A percentile compares a stretch with the other conserved stretches of the same genome.
Evolutionary conservation across 2,329 filamentous ascomycete species (phyloP).

Genomic region (Aspergillus fijiensis): DNA sequence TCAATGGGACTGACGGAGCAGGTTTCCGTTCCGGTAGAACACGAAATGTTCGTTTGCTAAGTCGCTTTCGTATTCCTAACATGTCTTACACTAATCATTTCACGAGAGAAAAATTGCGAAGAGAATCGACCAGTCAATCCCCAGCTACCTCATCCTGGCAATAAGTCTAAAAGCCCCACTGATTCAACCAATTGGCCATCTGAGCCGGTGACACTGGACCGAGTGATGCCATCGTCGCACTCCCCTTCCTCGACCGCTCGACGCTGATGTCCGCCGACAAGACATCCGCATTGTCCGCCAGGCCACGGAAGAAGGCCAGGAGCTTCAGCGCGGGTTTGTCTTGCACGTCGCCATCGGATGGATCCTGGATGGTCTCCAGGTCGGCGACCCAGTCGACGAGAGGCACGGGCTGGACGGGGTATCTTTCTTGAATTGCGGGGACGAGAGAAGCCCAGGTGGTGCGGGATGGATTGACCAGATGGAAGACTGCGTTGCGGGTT

Average conservation of each 20-base stretch:
- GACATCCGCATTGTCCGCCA: constrained; percentile 30
- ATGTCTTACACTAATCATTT: no score
- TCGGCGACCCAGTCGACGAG: constrained; percentile 48
- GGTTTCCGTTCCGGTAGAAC: no score
- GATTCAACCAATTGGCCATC: constrained; percentile 42
- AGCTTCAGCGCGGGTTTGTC: constrained; percentile 52
- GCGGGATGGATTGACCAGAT: constrained; percentile 49
- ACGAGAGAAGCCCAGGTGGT: constrained; percentile 45
- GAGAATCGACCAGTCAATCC: no score
- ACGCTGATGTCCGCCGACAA: constrained; percentile 43
- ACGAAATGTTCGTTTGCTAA: no score
- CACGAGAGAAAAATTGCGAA: no score
- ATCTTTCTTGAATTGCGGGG: constrained; percentile 42
- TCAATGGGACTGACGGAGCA: no score
- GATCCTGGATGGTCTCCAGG: constrained; percentile 40
- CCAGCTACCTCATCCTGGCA: no score
- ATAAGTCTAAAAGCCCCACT: background rate
- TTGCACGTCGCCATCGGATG: constrained; percentile 41
- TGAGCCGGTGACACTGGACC: constrained; percentile 45
- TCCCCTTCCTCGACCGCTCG: constrained; percentile 40
- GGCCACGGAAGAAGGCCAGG: constrained; percentile 45
- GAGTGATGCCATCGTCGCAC: constrained; percentile 45
- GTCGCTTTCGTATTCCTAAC: no score
- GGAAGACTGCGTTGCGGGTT: constrained; percentile 38
- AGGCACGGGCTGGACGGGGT: constrained; percentile 41